These are phyloP conservation scores for Osmozyma mogii DNA, from an alignment of 805 yeast genomes.

Conservation along the genomic window DNA sequence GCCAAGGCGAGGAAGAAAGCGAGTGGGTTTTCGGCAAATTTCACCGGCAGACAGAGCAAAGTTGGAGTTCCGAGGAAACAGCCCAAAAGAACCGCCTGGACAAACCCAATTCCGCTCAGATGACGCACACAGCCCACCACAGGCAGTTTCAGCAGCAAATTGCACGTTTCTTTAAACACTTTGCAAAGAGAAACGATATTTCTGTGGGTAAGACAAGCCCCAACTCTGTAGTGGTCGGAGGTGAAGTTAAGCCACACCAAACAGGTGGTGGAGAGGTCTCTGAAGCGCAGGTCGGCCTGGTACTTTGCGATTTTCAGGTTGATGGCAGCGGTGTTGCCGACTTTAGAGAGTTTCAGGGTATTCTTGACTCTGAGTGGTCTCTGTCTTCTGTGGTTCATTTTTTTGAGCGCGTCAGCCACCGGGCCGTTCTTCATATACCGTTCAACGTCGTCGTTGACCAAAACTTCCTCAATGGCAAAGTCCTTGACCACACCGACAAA, in stretches of 20 bases:
- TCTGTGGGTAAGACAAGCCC: constrained; percentile 49
- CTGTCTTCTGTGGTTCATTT: constrained; percentile 24
- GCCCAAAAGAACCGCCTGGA: constrained; percentile 80
- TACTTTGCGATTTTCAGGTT: constrained; percentile 36
- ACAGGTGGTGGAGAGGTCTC: constrained; percentile 40
- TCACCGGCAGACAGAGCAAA: constrained; percentile 67
- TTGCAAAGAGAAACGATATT: constrained; percentile 74
- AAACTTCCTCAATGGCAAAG: constrained; percentile 61
- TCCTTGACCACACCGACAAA: constrained; percentile 60
- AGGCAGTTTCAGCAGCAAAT: constrained; percentile 62
- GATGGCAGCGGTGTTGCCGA: constrained; percentile 30
- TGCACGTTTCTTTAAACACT: constrained; percentile 86
- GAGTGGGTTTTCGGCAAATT: constrained; percentile 67
- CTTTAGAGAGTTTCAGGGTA: constrained; percentile 50
- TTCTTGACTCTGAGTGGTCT: constrained; percentile 51
- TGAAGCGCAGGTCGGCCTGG: constrained; percentile 31
- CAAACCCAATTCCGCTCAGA: constrained; percentile 77
- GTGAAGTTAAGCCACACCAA: constrained; percentile 64
- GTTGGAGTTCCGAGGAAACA: constrained; percentile 84
- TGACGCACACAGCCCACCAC: constrained; percentile 84
- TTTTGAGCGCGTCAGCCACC: constrained; percentile 51
- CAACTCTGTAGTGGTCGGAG: constrained; percentile 61
- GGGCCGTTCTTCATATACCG: constrained; percentile 59
- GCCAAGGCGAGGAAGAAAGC: constrained; percentile 64
- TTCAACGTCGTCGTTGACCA: constrained; percentile 75